phyloP scores from a whole-genome alignment of 176 grass and related monocot genomes.

The Rhynchospora breviuscula region DNA sequence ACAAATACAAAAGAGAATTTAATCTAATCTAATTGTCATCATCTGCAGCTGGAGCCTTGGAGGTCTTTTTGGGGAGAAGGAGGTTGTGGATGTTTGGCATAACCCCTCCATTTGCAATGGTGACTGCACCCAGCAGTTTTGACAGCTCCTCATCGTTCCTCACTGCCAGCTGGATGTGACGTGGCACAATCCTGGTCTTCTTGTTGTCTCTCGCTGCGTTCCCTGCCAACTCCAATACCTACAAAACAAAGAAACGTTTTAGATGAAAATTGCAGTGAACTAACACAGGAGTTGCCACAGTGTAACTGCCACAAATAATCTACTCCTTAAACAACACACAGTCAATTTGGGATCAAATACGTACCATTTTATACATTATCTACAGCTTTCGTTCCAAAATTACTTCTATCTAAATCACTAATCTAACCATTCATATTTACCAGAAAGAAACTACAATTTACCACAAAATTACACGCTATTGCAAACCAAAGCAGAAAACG shows the following conservation, averaged over 20 bases:
- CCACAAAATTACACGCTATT: too few species aligned
- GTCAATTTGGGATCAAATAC: too few species aligned
- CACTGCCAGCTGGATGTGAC: conserved; percentile 43
- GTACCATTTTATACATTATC: too few species aligned
- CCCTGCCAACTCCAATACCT: conserved; percentile 24
- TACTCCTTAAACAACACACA: too few species aligned
- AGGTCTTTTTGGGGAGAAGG: conserved; percentile 33
- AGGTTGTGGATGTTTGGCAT: conserved; percentile 45
- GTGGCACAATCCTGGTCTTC: conserved; percentile 41
- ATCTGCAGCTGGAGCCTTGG: conserved; percentile 28
- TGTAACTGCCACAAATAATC: too few species aligned
- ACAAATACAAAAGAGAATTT: not conserved
- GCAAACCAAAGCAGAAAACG: not conserved
- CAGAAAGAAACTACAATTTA: too few species aligned
- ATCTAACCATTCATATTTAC: too few species aligned
- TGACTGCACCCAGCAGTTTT: conserved; percentile 36
- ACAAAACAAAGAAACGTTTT: not conserved
- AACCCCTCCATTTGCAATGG: conserved; percentile 40
- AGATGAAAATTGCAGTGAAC: not conserved
- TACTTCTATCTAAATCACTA: too few species aligned
- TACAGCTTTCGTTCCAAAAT: too few species aligned
- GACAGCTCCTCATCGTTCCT: conserved; percentile 45
- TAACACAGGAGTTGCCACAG: too few species aligned
- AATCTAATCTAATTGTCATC: conserved; percentile 22
- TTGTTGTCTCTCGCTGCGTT: conserved; percentile 26